Evolutionary conservation across 1,139 yeast species (phyloP).

Genomic region (Debaryomyces singareniensis): DNA sequence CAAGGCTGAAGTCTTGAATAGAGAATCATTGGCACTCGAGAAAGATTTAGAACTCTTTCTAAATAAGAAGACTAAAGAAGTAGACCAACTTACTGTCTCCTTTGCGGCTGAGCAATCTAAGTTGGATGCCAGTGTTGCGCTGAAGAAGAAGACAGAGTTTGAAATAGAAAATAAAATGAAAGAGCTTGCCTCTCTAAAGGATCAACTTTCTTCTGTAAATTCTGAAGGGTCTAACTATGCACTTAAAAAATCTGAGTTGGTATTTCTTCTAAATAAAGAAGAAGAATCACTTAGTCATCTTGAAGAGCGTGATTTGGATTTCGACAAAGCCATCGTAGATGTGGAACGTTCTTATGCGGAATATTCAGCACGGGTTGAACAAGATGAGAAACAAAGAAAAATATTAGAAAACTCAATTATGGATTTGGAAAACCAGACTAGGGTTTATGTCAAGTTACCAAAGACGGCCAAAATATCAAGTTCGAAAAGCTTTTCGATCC

Average conservation of each 20-base stretch:
- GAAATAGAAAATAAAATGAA: slow-evolving; percentile 5
- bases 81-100: slow-evolving; percentile 9
- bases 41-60: slow-evolving; percentile 13
- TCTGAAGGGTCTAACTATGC: slow-evolving; percentile 11
- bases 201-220: slow-evolving; percentile 6
- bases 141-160: slow-evolving; percentile 3
- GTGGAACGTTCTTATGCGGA: slow-evolving; percentile 7
- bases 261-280: slow-evolving; percentile 7
- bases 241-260: slow-evolving; percentile 6
- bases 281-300: slow-evolving; percentile 6
- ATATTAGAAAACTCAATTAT: slow-evolving; percentile 49
- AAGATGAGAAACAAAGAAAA: slow-evolving; percentile 25
- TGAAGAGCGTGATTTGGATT: slow-evolving; percentile 5
- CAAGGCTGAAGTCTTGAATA: slow-evolving; percentile 9
- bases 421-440: slow-evolving; percentile 32
- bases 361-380: slow-evolving; percentile 12
- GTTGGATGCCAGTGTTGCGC: slow-evolving; percentile 5
- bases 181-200: slow-evolving; percentile 2
- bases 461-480: background rate
- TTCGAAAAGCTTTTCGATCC: background rate
- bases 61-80: slow-evolving; percentile 11
- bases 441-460: slow-evolving; percentile 23
- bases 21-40: slow-evolving; percentile 15
- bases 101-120: slow-evolving; percentile 9
- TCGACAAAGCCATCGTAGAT: slow-evolving; percentile 8